A percentile compares a stretch with the other conserved stretches of the same genome.
Conservation (phyloP, 257 asterid species). For the Fraxinus cuspidata region DNA sequence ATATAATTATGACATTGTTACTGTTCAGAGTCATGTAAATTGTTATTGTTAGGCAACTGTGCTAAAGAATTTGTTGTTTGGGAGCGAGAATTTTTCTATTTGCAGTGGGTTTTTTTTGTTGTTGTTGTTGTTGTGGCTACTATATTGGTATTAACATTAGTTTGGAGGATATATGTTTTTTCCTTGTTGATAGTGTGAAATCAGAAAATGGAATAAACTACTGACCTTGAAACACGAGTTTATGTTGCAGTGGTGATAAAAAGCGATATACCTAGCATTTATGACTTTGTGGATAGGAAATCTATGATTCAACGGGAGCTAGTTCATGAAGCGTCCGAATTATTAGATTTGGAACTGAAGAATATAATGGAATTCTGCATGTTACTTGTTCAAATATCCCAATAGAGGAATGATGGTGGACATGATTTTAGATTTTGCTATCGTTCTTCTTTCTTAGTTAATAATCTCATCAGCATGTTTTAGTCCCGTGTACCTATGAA, state of each 20-base stretch:
- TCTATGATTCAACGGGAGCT: neutral
- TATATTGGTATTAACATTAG: neutral
- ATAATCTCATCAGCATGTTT: conserved; percentile 14
- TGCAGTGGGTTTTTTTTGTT: neutral
- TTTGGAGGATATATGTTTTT: neutral
- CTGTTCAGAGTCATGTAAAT: neutral
- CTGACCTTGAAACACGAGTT: neutral
- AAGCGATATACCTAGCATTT: neutral
- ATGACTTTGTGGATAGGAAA: neutral
- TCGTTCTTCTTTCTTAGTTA: neutral
- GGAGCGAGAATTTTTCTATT: neutral
- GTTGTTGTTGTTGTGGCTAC: neutral
- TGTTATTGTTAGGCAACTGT: neutral
- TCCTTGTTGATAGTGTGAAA: neutral
- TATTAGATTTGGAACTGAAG: neutral
- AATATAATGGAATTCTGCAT: neutral
- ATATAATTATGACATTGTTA: neutral
- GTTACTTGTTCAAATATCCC: neutral
- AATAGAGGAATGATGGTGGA: neutral
- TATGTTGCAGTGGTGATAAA: neutral
- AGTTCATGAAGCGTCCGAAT: neutral
- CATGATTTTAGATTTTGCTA: neutral
- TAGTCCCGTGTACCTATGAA: neutral
- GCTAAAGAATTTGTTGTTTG: neutral
- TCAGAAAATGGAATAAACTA: neutral